Evolutionary conservation across 2,329 filamentous ascomycete species (phyloP), one percentile per base, ranked within the genome.

Genomic region (Coniochaeta sp.): DNA sequence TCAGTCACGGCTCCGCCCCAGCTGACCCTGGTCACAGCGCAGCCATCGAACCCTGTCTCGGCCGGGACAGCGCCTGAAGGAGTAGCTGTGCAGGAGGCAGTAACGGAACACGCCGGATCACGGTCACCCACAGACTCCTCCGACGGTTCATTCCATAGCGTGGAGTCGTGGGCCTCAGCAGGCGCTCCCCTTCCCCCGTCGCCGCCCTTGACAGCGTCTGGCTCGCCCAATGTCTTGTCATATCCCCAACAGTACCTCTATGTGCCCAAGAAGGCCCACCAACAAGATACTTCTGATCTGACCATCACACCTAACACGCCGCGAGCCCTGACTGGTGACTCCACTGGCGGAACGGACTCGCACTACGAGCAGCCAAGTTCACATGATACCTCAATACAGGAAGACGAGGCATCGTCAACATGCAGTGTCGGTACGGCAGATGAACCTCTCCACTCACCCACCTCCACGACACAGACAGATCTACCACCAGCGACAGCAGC

Each of bases 121-220:
- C 60, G 70, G n/a, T 82, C 81, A 11, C 77, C 80, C 5, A 74
- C 76, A 33, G 75, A 69, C 38, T 78, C 78, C 16, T 70, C 77
- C 17, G 81, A 83, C 58, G 47, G 47, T 28, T 84, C 83, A 0
- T 84, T 85, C 63, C 80, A 82, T 66, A 82, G 77, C 60, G 73
- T 78, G 6, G 74, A 81, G 62, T 81, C 81, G 9, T 82, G 80
- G 80, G 75, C 79, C 63, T 79, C 80, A 24, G 73, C 76, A 11
- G 68, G 74, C 40, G 73, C 73, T 6, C 72, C 77, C 28, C 69
- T 78, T 2, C 77, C 77, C 24, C 76, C 75, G 6, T 81, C 80
- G 2, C 76, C 79, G 19, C 74, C 77, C 1, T 68, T 73, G 17
- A 77, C 78, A 5, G 74, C 73, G 31, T 72, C 72, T 17, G 70